Evolutionary conservation across 306 rosid species (phyloP), one percentile per base, ranked within the genome.

Genomic region (Prunus mira): DNA sequence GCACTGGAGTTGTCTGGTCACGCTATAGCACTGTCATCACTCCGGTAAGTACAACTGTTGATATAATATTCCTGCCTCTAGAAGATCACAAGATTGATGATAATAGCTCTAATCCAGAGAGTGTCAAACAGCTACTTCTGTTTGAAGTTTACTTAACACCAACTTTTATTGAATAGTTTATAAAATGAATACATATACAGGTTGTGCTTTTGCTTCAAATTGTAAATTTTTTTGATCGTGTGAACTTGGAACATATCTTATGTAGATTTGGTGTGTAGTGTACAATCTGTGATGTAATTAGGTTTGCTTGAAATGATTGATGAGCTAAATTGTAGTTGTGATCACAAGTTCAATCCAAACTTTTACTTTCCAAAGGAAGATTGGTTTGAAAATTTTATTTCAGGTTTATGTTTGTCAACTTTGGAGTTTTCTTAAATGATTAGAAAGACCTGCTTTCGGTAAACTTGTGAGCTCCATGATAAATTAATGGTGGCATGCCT

Each of bases 1-100:
- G 88, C 82, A 90, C 97, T 14, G 98, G 98, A 82, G 5, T 95
- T 75, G 75, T 95, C 78, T 95, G 98, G 98, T 84, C 98, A 20
- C 97, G 98, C 47, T 95, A 95, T 88, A 95, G 98, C 82, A 92
- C 96, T 62, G 97, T 90, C 14, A 90, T 95, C 73, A 92, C 90
- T 50, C 98, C 97, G 22, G 98, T 92, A 89, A 84, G 97, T 86
- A 75, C 75, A 14, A 13, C 73, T 76, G 28, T 71, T 2, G 41
- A n/a, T 27, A n/a, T 46, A 24, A 15, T 17, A 19, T 6, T 73
- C 77, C 28, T 17, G 17, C 58, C 3, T 71, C 38, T 56, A 72
- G 41, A 41, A 56, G 41, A 38, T 72, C 41, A 58, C 24, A 4
- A 56, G 43, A 58, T 58, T 12, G 25, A 4, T 43, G 20, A 43